Evolutionary conservation across 768 basidiomycete species (phyloP).

Genomic region (Rhizopogon salebrosus): DNA sequence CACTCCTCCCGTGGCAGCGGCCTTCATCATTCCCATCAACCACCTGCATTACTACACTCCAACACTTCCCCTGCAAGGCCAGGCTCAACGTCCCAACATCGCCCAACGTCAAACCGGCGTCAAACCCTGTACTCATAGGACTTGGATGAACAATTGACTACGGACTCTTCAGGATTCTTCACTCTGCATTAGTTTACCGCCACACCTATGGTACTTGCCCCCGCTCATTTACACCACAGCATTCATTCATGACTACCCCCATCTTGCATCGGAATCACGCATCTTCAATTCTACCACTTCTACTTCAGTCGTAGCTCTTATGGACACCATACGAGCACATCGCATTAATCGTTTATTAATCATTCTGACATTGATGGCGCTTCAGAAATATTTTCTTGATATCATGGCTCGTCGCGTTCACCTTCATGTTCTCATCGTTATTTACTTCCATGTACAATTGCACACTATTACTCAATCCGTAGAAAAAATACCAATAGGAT

Average conservation of each 20-base stretch:
- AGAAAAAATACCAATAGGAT: no score
- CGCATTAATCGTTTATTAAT: slow-evolving; percentile 4
- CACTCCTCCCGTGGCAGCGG: slow-evolving; percentile 5
- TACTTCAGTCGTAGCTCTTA: slow-evolving; percentile 1
- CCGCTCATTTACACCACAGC: slow-evolving; percentile 14
- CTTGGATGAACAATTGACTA: not conserved
- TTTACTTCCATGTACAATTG: slow-evolving; percentile 6
- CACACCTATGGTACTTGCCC: not conserved
- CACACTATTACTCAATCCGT: not conserved
- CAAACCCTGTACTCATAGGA: slow-evolving; percentile 18
- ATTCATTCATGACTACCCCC: slow-evolving; percentile 24
- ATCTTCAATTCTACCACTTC: slow-evolving; percentile 2
- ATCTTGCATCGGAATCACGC: slow-evolving; percentile 12
- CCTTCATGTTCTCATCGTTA: not conserved
- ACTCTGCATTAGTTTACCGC: slow-evolving; percentile 4
- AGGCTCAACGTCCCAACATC: slow-evolving; percentile 12
- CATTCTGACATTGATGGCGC: not conserved
- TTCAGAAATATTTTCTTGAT: not conserved
- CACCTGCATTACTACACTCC: slow-evolving; percentile 10
- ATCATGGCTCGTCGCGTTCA: not conserved
- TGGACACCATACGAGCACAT: not conserved
- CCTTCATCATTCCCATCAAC: slow-evolving; percentile 20
- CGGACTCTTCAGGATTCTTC: slow-evolving; percentile 8
- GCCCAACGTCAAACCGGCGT: slow-evolving; percentile 10
- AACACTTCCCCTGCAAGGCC: slow-evolving; percentile 11